These are phyloP conservation scores for Trypanosoma mega DNA, from an alignment of 208 protist genomes.

Conservation along the genomic window DNA sequence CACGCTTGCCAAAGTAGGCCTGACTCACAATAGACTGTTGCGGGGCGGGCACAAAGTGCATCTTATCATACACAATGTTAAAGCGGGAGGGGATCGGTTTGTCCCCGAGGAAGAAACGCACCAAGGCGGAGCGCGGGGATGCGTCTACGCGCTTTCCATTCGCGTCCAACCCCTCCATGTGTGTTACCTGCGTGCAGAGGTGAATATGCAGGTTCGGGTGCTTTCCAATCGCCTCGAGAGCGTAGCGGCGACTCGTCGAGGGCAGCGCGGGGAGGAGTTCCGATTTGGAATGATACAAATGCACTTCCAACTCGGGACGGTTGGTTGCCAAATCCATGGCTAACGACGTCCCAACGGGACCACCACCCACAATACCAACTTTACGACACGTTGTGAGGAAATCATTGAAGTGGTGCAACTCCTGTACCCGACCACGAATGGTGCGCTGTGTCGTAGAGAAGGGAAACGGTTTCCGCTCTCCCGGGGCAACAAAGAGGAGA, in stretches of 20 bases:
- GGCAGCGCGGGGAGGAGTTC: constrained; percentile 70
- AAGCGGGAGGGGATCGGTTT: constrained; percentile 33
- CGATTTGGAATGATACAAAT: constrained; percentile 65
- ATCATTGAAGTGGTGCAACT: constrained; percentile 75
- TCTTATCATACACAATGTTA: constrained; percentile 48
- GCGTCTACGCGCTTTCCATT: constrained; percentile 24
- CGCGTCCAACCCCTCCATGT: constrained; percentile 34
- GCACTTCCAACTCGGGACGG: constrained; percentile 65
- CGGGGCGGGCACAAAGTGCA: constrained; percentile 36
- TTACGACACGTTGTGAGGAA: constrained; percentile 72
- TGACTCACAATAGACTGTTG: constrained; percentile 79
- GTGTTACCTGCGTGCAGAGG: constrained; percentile 54
- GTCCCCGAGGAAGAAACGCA: constrained; percentile 21
- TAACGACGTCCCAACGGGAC: constrained; percentile 71
- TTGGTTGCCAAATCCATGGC: constrained; percentile 59
- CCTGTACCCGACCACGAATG: constrained; percentile 67
- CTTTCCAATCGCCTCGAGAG: constrained; percentile 45
- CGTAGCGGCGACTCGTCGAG: constrained; percentile 57
- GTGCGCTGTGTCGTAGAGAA: constrained; percentile 69
- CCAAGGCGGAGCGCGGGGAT: neutral
- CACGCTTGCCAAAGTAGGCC: constrained; percentile 60
- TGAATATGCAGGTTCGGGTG: constrained; percentile 54
- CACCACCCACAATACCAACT: constrained; percentile 83
- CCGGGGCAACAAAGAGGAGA: constrained; percentile 71
- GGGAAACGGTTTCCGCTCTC: constrained; percentile 80